These are phyloP conservation scores for Papilionanthe hybrid DNA, from an alignment of 116 monocot species.

Conservation along the genomic window DNA sequence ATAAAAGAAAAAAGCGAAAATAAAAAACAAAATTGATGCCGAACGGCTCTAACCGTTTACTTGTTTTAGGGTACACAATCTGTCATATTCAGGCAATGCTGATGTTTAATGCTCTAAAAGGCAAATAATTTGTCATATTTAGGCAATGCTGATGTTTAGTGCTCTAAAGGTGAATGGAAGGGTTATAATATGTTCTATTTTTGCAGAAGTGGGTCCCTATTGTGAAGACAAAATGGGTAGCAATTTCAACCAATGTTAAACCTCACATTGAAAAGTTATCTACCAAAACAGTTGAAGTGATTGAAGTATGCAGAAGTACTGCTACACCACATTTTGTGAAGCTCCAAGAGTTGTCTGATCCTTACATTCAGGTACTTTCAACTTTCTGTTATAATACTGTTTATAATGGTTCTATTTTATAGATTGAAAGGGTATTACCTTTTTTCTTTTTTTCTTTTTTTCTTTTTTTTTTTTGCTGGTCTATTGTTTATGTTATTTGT, in stretches of 20 bases:
- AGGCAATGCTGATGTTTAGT: background rate
- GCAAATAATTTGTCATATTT: background rate
- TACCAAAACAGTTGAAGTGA: conserved; percentile 32
- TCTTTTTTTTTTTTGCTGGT: background rate
- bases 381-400: background rate
- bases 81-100: background rate
- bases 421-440: background rate
- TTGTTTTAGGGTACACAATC: no score
- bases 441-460: background rate
- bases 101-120: background rate
- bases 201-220: conserved; percentile 53
- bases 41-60: no score
- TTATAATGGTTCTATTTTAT: background rate
- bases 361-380: conserved; percentile 57
- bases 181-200: conserved; percentile 4
- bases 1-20: no score
- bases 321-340: conserved; percentile 42
- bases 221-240: conserved; percentile 31
- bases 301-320: conserved; percentile 22
- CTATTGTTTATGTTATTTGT: background rate
- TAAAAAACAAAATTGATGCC: no score
- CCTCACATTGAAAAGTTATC: conserved; percentile 33
- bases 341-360: conserved; percentile 40
- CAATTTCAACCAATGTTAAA: conserved; percentile 14
- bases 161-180: background rate